These are phyloP conservation scores for Globisporangium splendens DNA, from an alignment of 352 stramenopile genomes.

Conservation along the genomic window DNA sequence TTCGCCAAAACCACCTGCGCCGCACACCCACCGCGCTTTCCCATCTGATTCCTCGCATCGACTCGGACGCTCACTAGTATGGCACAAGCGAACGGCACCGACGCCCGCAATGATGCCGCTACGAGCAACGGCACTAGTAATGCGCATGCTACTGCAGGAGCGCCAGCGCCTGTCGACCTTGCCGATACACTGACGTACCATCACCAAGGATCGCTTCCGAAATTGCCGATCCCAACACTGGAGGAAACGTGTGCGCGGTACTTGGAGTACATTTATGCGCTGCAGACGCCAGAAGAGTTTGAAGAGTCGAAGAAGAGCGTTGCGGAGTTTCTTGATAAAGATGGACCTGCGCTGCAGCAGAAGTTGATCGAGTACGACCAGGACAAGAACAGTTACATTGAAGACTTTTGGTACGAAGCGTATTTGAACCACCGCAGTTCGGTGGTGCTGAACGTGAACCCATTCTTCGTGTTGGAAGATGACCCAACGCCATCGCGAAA, in stretches of 20 bases:
- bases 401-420: constrained; percentile 96
- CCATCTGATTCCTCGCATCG: background rate
- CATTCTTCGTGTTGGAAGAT: constrained; percentile 94
- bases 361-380: constrained; percentile 69
- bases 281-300: constrained; percentile 74
- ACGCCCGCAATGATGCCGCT: background rate
- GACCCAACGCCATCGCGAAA: constrained; percentile 86
- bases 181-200: constrained; percentile 61
- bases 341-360: constrained; percentile 71
- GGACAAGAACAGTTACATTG: constrained; percentile 80
- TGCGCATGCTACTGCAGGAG: background rate
- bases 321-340: constrained; percentile 50
- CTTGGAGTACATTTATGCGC: constrained; percentile 62
- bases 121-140: background rate
- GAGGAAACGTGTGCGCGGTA: constrained; percentile 79
- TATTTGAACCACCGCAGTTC: constrained; percentile 92
- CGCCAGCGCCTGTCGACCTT: background rate
- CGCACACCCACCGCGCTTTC: constrained; percentile 5
- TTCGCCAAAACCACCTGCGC: constrained; percentile 2
- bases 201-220: constrained; percentile 68
- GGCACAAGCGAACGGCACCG: constrained; percentile 3
- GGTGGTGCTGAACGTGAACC: constrained; percentile 96
- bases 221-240: constrained; percentile 83
- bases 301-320: constrained; percentile 44
- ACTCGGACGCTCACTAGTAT: background rate